Evolutionary conservation across 768 basidiomycete genomes (phyloP), one percentile per base, ranked within the genome.

Genomic region (Fistulinella prunicolor): DNA sequence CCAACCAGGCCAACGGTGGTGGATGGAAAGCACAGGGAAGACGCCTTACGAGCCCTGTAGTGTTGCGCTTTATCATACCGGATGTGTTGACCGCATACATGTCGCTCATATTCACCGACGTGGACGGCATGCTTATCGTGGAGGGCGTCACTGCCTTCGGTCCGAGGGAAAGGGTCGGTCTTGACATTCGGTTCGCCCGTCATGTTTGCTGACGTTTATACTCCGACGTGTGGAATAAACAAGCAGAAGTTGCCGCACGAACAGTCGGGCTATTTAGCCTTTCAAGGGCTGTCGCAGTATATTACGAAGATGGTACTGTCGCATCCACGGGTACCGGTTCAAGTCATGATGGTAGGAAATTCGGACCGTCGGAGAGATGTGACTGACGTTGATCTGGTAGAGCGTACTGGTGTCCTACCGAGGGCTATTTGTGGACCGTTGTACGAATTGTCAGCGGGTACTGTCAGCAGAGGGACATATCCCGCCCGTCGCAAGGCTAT

Each of bases 71-170:
- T 53, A 71, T 70, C 14, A 79, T 88, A 46, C 70, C 71, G 2
- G 85, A 90, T 55, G 81, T 89, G 40, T 66, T 89, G 47, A 79
- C 73, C 6, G 80, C 81, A 47, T 89, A 82, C 69, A 59, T 89
- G 37, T 79, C 77, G 6, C 64, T 82, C 29, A 72, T 69, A 26
- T 69, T 74, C 44, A 64, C 57, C 3, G 56, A 53, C 23, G 49
- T 62, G 29, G 68, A 70, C 17, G 68, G 68, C 30, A 55, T 63
- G n/a, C 67, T 82, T 32, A 54, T 77, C 12, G 76, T 83, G 24
- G 85, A 87, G 58, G 84, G 74, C 46, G 73, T 86, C 37, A 74
- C 81, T n/a, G 78, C 76, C 9, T 86, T 89, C 62, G 87, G 85
- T 6, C 81, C 88, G 20, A 72, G 87, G 57, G 89, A 91, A 70